Evolutionary conservation across 75 land plant genomes (phyloP).

Genomic region (Isoetes taiwanensis): DNA sequence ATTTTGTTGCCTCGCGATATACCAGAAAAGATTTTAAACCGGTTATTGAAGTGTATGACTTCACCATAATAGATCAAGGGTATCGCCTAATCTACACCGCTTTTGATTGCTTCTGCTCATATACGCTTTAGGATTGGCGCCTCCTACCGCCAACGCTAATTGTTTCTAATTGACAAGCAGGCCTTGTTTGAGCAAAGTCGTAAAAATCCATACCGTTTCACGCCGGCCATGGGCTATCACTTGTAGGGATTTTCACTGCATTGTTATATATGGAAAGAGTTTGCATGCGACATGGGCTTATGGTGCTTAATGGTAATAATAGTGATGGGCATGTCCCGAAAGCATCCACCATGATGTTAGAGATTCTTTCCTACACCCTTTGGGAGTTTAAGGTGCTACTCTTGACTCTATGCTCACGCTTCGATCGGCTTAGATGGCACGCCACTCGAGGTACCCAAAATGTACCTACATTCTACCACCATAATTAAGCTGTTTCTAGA

Average conservation of each 20-base stretch:
- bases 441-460: conserved; percentile 75
- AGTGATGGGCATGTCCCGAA: conserved; percentile 12
- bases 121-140: no score
- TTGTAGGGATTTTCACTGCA: conserved; percentile 81
- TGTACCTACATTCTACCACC: conserved; percentile 30
- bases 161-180: no score
- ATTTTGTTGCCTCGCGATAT: no score
- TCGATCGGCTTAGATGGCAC: conserved; percentile 57
- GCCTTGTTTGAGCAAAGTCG: conserved; percentile 89
- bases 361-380: conserved; percentile 90
- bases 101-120: no score
- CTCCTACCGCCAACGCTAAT: no score
- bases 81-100: no score
- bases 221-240: conserved; percentile 78
- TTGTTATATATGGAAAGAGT: conserved; percentile 80
- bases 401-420: conserved; percentile 67
- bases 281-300: conserved; percentile 50
- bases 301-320: conserved; percentile 7
- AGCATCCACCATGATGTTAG: conserved; percentile 47
- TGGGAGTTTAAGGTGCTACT: conserved; percentile 90
- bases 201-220: conserved; percentile 91
- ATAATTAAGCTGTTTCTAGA: not conserved
- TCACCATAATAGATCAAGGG: no score
- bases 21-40: no score
- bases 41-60: no score